Base-by-base conservation (phyloP, 1,284 basidiomycete genomes). In the Anthracocystis setariae region DNA sequence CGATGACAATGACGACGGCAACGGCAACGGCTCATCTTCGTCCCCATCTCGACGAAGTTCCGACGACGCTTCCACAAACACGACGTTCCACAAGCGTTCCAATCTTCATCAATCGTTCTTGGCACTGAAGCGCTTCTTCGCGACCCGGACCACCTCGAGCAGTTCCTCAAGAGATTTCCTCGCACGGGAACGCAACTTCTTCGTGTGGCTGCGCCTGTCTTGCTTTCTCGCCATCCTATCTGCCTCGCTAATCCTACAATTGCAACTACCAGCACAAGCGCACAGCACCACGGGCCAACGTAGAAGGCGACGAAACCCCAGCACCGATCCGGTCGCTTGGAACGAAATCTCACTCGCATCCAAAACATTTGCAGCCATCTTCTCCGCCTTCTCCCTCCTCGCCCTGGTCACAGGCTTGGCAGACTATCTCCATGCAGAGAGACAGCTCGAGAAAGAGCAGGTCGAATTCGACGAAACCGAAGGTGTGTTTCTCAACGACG, bases 401-500 rank as follows among this genome's bases (percentile, higher is more conserved):
- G 47, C 63, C 0, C 18, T 71, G 0, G 55, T n/a, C 0, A 66
- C 68, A 1, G 68, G 68, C 0, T 20, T 66, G 0, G 55, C 38
- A 1, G 68, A 71, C 23, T 71, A 71, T 17, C 21, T 71, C 4
- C 35, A 32, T 0, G 68, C 68, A 0, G 59, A 65, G 32, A 47
- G 59, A 8, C 43, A 66, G 25, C 32, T 71, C 2, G 67, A 70
- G 21, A 56, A 56, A 54, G 67, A 70, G 47, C 55, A 64, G 45
- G 67, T 70, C 3, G 62, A 70, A 17, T 70, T 70, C 29, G 67
- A 70, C 42, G 67, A 70, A 10, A 70, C 61, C 24, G 67, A 70
- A 48, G 67, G 67, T 18, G 51, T 60, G 7, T 71, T 66, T 39
- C 33, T 66, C 17, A 71, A 71, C 44, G 62, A 70, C 25, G 67